phyloP scores from a whole-genome alignment of 768 basidiomycete genomes.

The Lactarius indigo region DNA sequence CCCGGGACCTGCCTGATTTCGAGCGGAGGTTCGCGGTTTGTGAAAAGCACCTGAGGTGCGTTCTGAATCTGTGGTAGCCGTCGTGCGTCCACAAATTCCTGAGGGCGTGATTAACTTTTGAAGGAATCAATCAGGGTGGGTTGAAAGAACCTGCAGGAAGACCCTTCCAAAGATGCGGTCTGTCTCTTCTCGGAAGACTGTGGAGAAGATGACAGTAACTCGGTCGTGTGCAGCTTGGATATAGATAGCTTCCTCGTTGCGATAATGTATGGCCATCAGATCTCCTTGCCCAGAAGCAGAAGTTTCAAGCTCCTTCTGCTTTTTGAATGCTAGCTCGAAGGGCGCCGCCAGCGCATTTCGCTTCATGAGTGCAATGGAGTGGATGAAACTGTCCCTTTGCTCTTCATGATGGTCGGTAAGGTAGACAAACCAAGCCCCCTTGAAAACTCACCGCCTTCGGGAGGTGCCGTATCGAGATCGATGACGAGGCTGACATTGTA shows the following conservation, averaged over 20 bases:
- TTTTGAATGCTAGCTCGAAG: slow-evolving; percentile 82
- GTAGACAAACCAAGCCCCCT: background rate
- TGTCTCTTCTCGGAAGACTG: slow-evolving; percentile 94
- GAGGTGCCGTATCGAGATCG: slow-evolving; percentile 82
- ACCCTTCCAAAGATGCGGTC: slow-evolving; percentile 96
- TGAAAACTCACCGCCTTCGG: slow-evolving; percentile 64
- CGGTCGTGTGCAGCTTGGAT: slow-evolving; percentile 91
- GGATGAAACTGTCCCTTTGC: slow-evolving; percentile 72
- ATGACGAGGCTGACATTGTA: slow-evolving; percentile 86
- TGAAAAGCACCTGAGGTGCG: slow-evolving; percentile 95
- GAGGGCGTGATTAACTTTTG: background rate
- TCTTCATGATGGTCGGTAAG: slow-evolving; percentile 44
- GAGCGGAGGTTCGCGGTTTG: slow-evolving; percentile 92
- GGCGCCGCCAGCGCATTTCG: slow-evolving; percentile 93
- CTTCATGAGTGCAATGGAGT: slow-evolving; percentile 81
- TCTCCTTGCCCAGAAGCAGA: slow-evolving; percentile 66
- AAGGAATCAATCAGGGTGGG: slow-evolving; percentile 7
- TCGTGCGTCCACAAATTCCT: slow-evolving; percentile 99
- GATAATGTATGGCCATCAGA: slow-evolving; percentile 90
- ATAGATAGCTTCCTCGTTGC: slow-evolving; percentile 96
- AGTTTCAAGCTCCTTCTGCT: slow-evolving; percentile 82
- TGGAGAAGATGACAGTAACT: slow-evolving; percentile 97
- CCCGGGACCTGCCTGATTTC: slow-evolving; percentile 88
- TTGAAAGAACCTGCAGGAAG: slow-evolving; percentile 78
- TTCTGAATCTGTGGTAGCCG: slow-evolving; percentile 89